These are phyloP conservation scores for Ceriops tagal DNA, from an alignment of 345 rosid genomes.

Conservation along the genomic window DNA sequence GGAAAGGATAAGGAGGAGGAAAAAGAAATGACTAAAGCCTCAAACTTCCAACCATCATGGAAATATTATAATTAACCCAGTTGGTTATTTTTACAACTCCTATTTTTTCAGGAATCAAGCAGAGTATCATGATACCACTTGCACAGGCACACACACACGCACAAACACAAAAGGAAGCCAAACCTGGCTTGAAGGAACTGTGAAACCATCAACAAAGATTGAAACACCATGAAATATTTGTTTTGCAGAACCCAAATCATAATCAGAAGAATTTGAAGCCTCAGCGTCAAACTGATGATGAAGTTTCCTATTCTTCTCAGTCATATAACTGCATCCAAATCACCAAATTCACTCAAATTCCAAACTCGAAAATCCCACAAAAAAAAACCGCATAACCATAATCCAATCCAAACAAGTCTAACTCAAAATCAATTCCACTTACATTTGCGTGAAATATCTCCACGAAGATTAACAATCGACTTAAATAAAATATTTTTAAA, in stretches of 20 bases:
- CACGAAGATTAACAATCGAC: no score
- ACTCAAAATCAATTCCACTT: not conserved
- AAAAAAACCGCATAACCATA: not conserved
- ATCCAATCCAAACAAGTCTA: not conserved
- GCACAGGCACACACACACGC: no score
- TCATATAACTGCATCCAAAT: slow-evolving; percentile 63
- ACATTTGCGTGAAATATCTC: no score
- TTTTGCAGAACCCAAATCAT: slow-evolving; percentile 40
- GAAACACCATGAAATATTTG: slow-evolving; percentile 75
- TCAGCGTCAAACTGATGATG: slow-evolving; percentile 61
- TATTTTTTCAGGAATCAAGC: no score
- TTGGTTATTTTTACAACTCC: no score
- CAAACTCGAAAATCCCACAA: not conserved
- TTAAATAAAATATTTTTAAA: no score
- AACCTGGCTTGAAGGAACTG: slow-evolving; percentile 89
- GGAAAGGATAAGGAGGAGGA: no score
- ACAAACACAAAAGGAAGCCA: slow-evolving; percentile 6
- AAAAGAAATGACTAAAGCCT: no score
- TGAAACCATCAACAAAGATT: slow-evolving; percentile 93
- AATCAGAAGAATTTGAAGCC: slow-evolving; percentile 46
- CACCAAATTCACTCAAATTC: slow-evolving; percentile 13
- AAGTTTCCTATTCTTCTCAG: slow-evolving; percentile 76
- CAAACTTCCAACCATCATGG: no score
- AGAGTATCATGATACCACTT: no score
- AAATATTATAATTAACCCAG: no score